Base-by-base conservation (phyloP, 805 yeast species). In the Phaffomyces thermotolerans region DNA sequence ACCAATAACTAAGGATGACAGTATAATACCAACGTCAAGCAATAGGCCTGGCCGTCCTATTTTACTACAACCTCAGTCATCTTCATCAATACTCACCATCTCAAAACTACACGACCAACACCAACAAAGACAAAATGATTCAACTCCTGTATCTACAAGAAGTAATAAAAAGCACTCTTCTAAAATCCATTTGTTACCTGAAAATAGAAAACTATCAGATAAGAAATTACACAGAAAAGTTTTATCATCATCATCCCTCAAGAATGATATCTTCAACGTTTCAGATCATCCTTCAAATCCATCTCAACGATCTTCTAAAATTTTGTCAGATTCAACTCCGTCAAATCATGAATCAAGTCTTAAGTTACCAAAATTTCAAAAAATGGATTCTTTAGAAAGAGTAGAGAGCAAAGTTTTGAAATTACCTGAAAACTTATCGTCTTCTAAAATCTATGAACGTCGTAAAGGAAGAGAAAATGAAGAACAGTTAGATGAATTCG, bases 61-160 rank as follows among this genome's bases (percentile, higher is more conserved):
- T 9, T 23, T 45, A n/a, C 42, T 41, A 14, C 43, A 40, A 29
- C 39, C 39, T 18, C 20, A 20, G 12, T 56, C 60, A 7, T 41
- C 57, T 7, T 48, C 59, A 12, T 52, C 57, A 38, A 54, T 57
- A 7, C 45, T 53, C 41, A 56, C 60, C 14, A 41, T 57, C 36
- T 57, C 60, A 6, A 54, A 49, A 40, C 25, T 57, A 27, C 53
- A 56, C 40, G 50, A 53, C 22, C 55, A 47, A 31, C 48, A 47
- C 31, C 40, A 40, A 10, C 34, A 34, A 13, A 34, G n/a, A 27
- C 45, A 18, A 34, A 40, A 48, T 34, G 29, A 27, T 12, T 10
- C 29, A 8, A 27, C 29, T 27, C 39, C 48, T n/a, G 43, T 40
- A 34, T 43, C 51, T 30, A 43, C 51, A 39, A 45, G 36, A 30